Base-by-base conservation (phyloP, 2,329 filamentous ascomycete species). In the Fusarium nygamai region DNA sequence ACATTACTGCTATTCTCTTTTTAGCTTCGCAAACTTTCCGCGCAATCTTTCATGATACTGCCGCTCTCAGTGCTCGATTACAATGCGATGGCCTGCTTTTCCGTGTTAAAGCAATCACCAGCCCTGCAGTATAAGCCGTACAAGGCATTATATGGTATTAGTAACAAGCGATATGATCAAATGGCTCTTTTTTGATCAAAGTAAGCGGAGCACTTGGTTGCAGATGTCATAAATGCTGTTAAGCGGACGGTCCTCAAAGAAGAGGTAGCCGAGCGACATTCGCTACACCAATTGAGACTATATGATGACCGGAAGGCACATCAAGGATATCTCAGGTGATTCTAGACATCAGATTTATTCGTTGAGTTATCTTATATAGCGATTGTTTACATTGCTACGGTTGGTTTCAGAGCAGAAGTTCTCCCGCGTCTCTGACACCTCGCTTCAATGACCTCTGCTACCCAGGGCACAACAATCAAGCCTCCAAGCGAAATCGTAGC, bases 391-490 rank as follows among this genome's bases (percentile, higher is more conserved):
- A 14, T 51, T 51, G 6, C n/a, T 20, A 13, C 12, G 1, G 16
- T 13, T 34, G 31, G 31, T 34, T 34, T 24, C 31, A 8, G 11
- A 3, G 31, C 6, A 8, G 29, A 53, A 12, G n/a, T 53, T 20
- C n/a, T 16, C 17, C n/a, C 17, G 5, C 12, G 31, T 6, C 12
- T 7, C 17, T 34, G 8, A 24, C 22, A 34, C 31, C 8, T 51
- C 6, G 16, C 48, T 24, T 20, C 12, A 16, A 19, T 24, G 4
- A 20, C 6, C 31, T 53, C 31, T 34, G 3, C 22, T 20, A 34
- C 17, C 8, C 1, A 24, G 2, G 8, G 1, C 17, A 10, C 6
- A 24, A 20, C 3, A 2, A 17, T 9, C 10, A 11, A 31, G 2
- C 27, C 22, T 13, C 9, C 31, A 34, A 24, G 11, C 3, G 2